Conservation (phyloP, 345 rosid species). For the Pugionium cornutum region DNA sequence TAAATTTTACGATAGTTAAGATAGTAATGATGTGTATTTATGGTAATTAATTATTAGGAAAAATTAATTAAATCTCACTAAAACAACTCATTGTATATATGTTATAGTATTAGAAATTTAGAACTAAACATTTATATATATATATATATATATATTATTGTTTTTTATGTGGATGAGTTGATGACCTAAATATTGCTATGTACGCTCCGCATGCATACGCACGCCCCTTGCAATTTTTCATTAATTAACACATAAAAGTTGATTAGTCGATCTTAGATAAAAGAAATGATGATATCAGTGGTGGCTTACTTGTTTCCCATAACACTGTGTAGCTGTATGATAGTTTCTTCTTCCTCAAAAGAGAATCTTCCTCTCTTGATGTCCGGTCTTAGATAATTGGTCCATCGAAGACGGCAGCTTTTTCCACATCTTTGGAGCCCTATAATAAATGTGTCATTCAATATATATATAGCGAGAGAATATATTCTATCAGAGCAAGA, state of each 20-base stretch:
- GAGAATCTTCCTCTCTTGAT: slow-evolving; percentile 93
- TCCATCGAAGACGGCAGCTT: slow-evolving; percentile 98
- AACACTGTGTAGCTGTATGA: slow-evolving; percentile 79
- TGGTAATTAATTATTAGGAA: too few relatives aligned
- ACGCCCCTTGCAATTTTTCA: background rate
- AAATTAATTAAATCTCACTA: too few relatives aligned
- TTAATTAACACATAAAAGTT: background rate
- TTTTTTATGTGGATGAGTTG: slow-evolving; percentile 35
- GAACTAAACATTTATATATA: background rate
- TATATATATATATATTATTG: background rate
- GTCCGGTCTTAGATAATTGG: slow-evolving; percentile 90
- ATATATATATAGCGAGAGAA: background rate
- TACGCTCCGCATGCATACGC: slow-evolving; percentile 24
- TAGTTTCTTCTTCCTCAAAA: slow-evolving; percentile 93
- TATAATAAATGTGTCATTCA: slow-evolving; percentile 14
- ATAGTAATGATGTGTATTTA: too few relatives aligned
- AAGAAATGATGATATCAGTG: background rate
- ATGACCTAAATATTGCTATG: slow-evolving; percentile 40
- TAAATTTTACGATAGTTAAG: too few relatives aligned
- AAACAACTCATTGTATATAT: too few relatives aligned
- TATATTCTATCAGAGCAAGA: background rate
- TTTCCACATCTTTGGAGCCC: slow-evolving; percentile 96
- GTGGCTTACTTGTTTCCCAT: slow-evolving; percentile 78
- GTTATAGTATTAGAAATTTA: too few relatives aligned
- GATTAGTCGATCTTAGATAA: too few relatives aligned